Conservation (phyloP, 805 yeast genomes). For the Wickerhamiella lipophila region DNA sequence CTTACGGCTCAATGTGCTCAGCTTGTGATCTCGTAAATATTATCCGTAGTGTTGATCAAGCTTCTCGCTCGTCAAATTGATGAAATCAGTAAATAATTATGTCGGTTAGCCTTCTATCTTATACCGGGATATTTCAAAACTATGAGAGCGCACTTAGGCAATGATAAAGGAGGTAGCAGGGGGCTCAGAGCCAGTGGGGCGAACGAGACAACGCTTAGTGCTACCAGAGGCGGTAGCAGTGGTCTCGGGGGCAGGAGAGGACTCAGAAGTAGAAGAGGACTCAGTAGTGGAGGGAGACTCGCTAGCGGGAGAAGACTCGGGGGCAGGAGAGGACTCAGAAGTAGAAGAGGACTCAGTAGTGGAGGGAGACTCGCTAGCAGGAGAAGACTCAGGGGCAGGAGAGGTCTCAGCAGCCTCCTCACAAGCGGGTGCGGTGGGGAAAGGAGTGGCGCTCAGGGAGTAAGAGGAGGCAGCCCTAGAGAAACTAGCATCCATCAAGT, state of each 20-base stretch:
- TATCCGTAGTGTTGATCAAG: too few species aligned
- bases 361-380: background rate
- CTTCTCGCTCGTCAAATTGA: too few species aligned
- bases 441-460: slow-evolving; percentile 12
- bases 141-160: background rate
- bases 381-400: slow-evolving; percentile 14
- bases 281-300: background rate
- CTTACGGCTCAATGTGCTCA: too few species aligned
- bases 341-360: slow-evolving; percentile 10
- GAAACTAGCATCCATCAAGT: slow-evolving; percentile 8
- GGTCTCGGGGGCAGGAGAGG: background rate
- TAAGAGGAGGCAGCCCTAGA: slow-evolving; percentile 14
- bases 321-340: slow-evolving; percentile 13
- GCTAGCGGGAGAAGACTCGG: slow-evolving; percentile 13
- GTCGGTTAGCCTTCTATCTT: background rate
- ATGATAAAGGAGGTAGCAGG: background rate
- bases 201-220: slow-evolving; percentile 6
- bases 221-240: background rate
- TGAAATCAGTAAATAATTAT: background rate
- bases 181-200: slow-evolving; percentile 6
- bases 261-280: background rate
- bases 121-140: background rate
- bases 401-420: slow-evolving; percentile 18
- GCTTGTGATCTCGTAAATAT: too few species aligned
- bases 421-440: slow-evolving; percentile 17